phyloP scores from a whole-genome alignment of 2,329 filamentous ascomycete genomes.

The Pestalotiopsis sp. region DNA sequence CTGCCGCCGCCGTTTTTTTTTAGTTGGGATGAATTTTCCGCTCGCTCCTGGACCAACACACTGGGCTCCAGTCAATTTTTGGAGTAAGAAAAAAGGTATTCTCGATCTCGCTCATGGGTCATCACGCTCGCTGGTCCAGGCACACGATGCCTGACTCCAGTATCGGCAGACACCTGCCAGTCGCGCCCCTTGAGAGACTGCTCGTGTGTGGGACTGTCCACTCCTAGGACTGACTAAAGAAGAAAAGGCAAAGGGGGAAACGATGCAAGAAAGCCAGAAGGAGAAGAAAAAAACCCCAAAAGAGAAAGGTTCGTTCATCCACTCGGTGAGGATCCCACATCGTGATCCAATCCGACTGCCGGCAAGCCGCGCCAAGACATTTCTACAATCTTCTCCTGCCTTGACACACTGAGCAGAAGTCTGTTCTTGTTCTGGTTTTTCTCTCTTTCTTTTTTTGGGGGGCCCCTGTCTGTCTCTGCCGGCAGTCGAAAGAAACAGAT shows the following conservation, averaged over 20 bases:
- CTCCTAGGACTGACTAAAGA: neutral
- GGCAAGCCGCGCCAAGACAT: neutral
- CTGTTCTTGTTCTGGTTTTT: neutral
- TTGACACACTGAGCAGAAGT: neutral
- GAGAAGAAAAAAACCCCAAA: neutral
- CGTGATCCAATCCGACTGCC: neutral
- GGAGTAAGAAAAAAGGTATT: neutral
- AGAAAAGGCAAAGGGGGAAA: neutral
- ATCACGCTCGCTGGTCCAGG: neutral
- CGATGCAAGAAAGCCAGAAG: neutral
- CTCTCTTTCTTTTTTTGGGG: neutral
- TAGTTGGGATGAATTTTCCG: neutral
- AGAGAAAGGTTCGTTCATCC: neutral
- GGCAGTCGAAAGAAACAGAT: neutral
- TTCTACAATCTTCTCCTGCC: neutral
- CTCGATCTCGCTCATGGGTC: neutral
- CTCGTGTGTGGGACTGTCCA: neutral
- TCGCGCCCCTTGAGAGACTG: neutral
- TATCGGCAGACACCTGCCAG: neutral
- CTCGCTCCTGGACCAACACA: neutral
- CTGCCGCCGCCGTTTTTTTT: neutral
- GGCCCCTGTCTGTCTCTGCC: neutral
- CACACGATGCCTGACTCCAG: neutral
- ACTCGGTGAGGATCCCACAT: neutral
- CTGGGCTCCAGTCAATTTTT: neutral